A percentile compares a stretch with the other conserved stretches of the same genome.
These are phyloP conservation scores for Colletotrichum trifolii DNA, from an alignment of 2,329 filamentous ascomycete species.

Conservation along the genomic window DNA sequence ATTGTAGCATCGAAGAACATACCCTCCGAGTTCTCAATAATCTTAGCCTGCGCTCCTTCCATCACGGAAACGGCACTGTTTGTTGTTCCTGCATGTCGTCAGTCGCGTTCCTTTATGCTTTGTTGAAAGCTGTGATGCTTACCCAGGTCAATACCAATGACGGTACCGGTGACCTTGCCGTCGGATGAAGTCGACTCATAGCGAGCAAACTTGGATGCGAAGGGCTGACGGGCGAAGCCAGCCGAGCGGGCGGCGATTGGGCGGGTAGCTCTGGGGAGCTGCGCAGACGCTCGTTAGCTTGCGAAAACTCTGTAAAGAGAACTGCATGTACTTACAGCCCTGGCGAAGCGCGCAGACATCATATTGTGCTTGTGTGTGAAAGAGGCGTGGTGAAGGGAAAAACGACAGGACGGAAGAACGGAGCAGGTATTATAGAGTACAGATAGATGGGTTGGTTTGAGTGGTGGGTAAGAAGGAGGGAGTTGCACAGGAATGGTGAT, in stretches of 20 bases:
- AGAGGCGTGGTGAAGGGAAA: slow-evolving; percentile 42
- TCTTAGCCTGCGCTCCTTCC: slow-evolving; percentile 95
- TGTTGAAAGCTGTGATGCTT: slow-evolving; percentile 48
- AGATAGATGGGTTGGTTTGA: slow-evolving; percentile 28
- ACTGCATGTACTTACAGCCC: slow-evolving; percentile 72
- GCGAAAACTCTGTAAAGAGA: slow-evolving; percentile 24
- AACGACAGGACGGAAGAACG: slow-evolving; percentile 33
- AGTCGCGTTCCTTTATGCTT: not conserved
- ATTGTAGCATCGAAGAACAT: slow-evolving; percentile 43
- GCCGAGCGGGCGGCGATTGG: slow-evolving; percentile 72
- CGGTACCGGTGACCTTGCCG: slow-evolving; percentile 91
- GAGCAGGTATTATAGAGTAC: slow-evolving; percentile 37
- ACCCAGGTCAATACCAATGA: slow-evolving; percentile 99
- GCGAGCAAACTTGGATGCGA: slow-evolving; percentile 79
- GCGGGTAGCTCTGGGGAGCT: slow-evolving; percentile 83
- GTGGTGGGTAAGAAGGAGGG: slow-evolving; percentile 8
- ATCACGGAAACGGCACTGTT: slow-evolving; percentile 98
- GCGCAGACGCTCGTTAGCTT: slow-evolving; percentile 41
- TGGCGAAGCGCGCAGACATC: slow-evolving; percentile 77
- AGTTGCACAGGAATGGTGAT: slow-evolving; percentile 37
- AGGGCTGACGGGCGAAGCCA: slow-evolving; percentile 74
- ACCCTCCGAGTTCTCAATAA: slow-evolving; percentile 99
- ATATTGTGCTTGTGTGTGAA: slow-evolving; percentile 60
- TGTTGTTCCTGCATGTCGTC: slow-evolving; percentile 73
- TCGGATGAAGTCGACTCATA: slow-evolving; percentile 77